Base-by-base conservation (phyloP, 23 red algal species). In the Gracilaria gracilis region DNA sequence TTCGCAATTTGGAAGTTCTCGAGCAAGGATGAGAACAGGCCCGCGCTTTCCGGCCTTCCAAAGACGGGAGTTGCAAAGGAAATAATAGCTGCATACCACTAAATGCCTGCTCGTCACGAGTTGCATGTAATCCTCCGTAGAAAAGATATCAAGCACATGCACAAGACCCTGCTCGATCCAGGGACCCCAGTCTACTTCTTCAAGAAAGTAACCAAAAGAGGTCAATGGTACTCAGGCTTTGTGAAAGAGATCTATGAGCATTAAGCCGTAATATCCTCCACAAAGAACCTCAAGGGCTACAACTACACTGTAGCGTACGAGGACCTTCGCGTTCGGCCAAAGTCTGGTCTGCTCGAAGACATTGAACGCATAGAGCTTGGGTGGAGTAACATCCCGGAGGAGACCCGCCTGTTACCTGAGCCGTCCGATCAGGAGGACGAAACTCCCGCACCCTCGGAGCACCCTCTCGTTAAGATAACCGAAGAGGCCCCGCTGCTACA, bases 131-230 rank as follows among this genome's bases (percentile, higher is more conserved):
- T 86, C 36, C 34, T 54, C 1, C 19, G 66, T 9, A 54, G 37
- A 7, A 40, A 40, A 16, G 50, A 72, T 25, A 28, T 49, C 5
- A 74, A 75, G 11, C 40, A 59, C n/a, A 0, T 75, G 4, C 4
- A 51, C 25, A 59, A 20, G 9, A 53, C 38, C 23, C 49, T 71
- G 17, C 66, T 74, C 8, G 37, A 31, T 3, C 40, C 44, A 9
- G 19, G 64, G 5, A 86, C 49, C 34, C 83, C 38, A 11, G 66
- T 86, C 1, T 86, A 75, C 16, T 73, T 1, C 40, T 75, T 55
- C 66, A 54, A 34, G 16, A 47, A 35, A 29, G 19, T 6, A 7
- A 0, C 9, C 0, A 55, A 51, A 37, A 23, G 44, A 14, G 83
- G 83, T 25, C 27, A 70, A 24, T 86, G 64, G 67, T 54, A 54